Evolutionary conservation across 192 early-diverging fungal genomes (phyloP), one percentile per base, ranked within the genome.

Genomic region (Mortierella alpina): DNA sequence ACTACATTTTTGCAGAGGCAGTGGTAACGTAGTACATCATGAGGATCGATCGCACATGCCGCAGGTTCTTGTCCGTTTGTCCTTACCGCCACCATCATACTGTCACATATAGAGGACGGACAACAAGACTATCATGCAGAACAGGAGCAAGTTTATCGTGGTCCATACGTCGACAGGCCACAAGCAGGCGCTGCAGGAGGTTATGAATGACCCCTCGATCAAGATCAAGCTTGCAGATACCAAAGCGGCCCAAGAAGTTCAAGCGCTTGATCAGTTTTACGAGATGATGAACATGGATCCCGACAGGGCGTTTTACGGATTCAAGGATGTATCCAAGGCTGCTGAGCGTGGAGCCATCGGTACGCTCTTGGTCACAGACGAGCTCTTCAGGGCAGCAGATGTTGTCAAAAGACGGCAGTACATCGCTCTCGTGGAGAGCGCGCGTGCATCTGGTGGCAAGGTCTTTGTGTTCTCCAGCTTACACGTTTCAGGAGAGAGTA

Each of bases 151-250:
- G 65, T 94, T 99, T 61, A 62, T 98, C 41, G 84, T 92, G 18
- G 93, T 98, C 7, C 95, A 98, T 77, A 95, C 94, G 73, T 98
- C 97, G 7, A 95, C 93, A 18, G 98, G 97, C 2, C 97, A 98
- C 85, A 98, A 98, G 75, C 95, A 97, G 79, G 92, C 98, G n/a
- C 75, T 99, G 9, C 88, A 91, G 53, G 98, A 99, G 83, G 94
- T 97, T 1, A 92, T 99, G 85, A 90, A 92, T 60, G 96, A 98
- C 60, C 91, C 91, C 39, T 73, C 91, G 39, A 91, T 97, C 48
- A 92, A 91, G 68, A 77, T 87, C 8, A 90, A 90, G 74, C 84
- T 98, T 40, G 88, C 91, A 10, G 95, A 99, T 81, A 99, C 98
- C 20, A 98, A 98, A 84, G 94, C 94, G 47, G 90, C 96, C 12